Conservation (phyloP, 2,329 filamentous ascomycete species). For the Trichoderma hamatum region DNA sequence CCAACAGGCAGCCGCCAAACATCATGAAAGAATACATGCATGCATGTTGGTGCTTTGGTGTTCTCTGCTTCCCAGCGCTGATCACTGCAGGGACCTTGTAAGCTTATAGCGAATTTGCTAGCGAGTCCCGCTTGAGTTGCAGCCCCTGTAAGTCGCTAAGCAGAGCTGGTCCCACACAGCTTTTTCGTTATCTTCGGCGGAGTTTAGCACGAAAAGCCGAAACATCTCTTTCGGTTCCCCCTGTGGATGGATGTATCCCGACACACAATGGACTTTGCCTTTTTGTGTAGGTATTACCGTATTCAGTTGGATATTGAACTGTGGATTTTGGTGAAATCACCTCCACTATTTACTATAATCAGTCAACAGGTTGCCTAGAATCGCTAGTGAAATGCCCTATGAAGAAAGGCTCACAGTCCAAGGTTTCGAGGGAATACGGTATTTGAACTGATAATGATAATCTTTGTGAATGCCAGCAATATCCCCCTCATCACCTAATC, state of each 20-base stretch:
- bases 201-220: slow-evolving; percentile 6
- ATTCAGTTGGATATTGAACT: background rate
- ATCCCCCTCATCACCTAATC: background rate
- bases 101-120: background rate
- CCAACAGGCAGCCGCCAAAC: too few relatives aligned
- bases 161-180: background rate
- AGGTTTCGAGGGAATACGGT: too few relatives aligned
- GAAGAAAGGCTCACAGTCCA: too few relatives aligned
- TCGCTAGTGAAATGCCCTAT: background rate
- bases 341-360: background rate
- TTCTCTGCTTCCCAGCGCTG: too few relatives aligned
- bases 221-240: background rate
- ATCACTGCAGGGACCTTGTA: too few relatives aligned
- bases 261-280: background rate
- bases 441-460: background rate
- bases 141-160: background rate
- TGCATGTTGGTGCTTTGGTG: too few relatives aligned
- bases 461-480: background rate
- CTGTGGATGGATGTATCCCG: background rate
- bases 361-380: background rate
- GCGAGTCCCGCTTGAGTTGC: background rate
- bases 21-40: too few relatives aligned
- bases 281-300: background rate
- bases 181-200: slow-evolving; percentile 6
- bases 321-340: background rate